A percentile compares a stretch with the other conserved stretches of the same genome.
phyloP scores from a whole-genome alignment of 2,329 filamentous ascomycete species.

The Pseudogymnoascus sp. region DNA sequence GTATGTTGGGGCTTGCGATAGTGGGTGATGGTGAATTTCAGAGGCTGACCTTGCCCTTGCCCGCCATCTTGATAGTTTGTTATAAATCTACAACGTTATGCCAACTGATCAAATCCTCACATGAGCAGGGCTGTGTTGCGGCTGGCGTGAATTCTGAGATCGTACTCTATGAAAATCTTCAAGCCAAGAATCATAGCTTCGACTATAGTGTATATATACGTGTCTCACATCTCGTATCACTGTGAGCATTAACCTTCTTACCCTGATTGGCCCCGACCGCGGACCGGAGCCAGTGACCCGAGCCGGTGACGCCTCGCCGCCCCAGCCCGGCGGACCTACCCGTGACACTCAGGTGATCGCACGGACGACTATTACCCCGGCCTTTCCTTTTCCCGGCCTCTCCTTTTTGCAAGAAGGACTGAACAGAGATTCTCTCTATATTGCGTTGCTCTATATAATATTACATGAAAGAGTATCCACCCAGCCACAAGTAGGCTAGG shows the following conservation, averaged over 20 bases:
- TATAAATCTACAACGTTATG: background rate
- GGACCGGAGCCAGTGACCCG: constrained; percentile 3
- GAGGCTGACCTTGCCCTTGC: constrained; percentile 12
- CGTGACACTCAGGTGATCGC: background rate
- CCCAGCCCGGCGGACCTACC: background rate
- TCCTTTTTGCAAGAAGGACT: background rate
- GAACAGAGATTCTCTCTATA: background rate
- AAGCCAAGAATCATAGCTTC: background rate
- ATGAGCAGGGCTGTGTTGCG: background rate
- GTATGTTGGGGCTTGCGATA: constrained; percentile 25
- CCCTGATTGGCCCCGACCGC: background rate
- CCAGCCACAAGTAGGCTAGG: constrained; percentile 21
- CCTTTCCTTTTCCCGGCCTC: background rate
- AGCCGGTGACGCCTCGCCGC: background rate
- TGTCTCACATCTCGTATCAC: constrained; percentile 1
- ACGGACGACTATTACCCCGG: background rate
- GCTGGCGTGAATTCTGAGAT: background rate
- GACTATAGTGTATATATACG: background rate
- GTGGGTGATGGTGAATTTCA: constrained; percentile 28
- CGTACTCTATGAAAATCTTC: background rate
- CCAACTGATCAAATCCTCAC: background rate
- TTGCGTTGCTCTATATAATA: background rate
- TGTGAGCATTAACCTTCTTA: background rate
- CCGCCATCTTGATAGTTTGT: constrained; percentile 15
- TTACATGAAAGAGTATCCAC: constrained; percentile 23